These are phyloP conservation scores for Halenospora varia DNA, from an alignment of 495 filamentous ascomycete species.

Conservation along the genomic window DNA sequence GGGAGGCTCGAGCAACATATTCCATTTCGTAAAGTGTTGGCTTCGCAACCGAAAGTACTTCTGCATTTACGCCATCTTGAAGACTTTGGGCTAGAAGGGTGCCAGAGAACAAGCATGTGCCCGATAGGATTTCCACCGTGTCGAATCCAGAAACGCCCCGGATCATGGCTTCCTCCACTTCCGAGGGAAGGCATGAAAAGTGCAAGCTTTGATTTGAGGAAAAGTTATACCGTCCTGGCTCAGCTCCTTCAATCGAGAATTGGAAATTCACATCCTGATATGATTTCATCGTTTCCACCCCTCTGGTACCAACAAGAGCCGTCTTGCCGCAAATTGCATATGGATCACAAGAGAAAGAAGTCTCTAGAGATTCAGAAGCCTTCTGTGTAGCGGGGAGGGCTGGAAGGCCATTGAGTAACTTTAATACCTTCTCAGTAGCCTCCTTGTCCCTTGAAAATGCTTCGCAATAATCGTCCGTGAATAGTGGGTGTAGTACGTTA, in stretches of 20 bases:
- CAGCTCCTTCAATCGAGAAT: not conserved
- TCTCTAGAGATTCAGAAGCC: not conserved
- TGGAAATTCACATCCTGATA: not conserved
- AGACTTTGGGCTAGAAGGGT: not conserved
- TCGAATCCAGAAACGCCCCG: not conserved
- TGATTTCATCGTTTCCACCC: not conserved
- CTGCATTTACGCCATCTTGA: not conserved
- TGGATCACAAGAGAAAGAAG: not conserved
- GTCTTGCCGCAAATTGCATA: not conserved
- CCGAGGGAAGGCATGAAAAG: not conserved
- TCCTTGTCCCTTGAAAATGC: not conserved
- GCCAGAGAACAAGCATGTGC: not conserved
- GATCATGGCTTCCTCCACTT: not conserved
- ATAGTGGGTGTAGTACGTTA: not conserved
- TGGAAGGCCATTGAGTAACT: not conserved
- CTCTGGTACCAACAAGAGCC: not conserved
- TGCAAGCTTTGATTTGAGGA: not conserved
- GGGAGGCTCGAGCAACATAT: not conserved
- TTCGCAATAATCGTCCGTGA: not conserved
- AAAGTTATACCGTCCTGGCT: not conserved
- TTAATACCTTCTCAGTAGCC: not conserved
- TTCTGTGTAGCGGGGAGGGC: not conserved
- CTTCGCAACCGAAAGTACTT: not conserved
- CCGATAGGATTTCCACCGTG: not conserved
- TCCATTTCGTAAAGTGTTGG: not conserved